Base-by-base conservation (phyloP, 768 basidiomycete genomes). In the Boletus rex-veris region DNA sequence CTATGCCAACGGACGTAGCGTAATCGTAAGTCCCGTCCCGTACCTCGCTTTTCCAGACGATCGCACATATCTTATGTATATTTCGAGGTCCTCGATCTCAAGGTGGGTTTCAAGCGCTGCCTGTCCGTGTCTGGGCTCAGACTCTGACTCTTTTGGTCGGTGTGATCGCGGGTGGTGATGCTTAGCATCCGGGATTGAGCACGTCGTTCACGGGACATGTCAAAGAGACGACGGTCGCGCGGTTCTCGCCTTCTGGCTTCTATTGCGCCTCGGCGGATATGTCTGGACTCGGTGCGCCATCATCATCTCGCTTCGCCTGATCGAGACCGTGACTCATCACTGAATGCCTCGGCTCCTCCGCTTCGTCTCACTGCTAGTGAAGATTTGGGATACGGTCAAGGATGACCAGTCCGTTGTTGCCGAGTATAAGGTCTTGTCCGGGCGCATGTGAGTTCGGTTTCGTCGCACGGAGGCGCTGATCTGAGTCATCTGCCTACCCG, bases 261-360 rank as follows among this genome's bases (percentile, higher is more conserved):
- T 98, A 98, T 72, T 93, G 90, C 65, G 95, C 96, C 5, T 96
- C 92, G 30, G 96, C 82, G 21, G 95, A 98, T 67, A 72, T 80
- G 5, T 75, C 77, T 30, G 95, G 95, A 38, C 90, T 83, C 50
- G 92, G 92, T 91, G 58, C 52, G 79, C 54, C 14, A 16, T 24
- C 33, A 15, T n/a, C 26, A 31, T 43, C n/a, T 38, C 37, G 21
- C 14, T 7, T 42, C 15, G 18, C 10, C 39, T 16, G 9, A 9
- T 37, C 38, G 8, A 11, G 21, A 48, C 31, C 16, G 14, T 24
- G 18, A 11, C 33, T 44, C 45, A 35, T 45, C 16, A 7, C 35
- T 52, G 24, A 60, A 16, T 10, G 8, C 31, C 2, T 43, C 12
- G 14, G 15, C 6, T 33, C 16, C 3, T 8, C 14, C 5, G 5